These are phyloP conservation scores for Shiraia sp. DNA, from an alignment of 2,329 filamentous ascomycete genomes.

Conservation along the genomic window DNA sequence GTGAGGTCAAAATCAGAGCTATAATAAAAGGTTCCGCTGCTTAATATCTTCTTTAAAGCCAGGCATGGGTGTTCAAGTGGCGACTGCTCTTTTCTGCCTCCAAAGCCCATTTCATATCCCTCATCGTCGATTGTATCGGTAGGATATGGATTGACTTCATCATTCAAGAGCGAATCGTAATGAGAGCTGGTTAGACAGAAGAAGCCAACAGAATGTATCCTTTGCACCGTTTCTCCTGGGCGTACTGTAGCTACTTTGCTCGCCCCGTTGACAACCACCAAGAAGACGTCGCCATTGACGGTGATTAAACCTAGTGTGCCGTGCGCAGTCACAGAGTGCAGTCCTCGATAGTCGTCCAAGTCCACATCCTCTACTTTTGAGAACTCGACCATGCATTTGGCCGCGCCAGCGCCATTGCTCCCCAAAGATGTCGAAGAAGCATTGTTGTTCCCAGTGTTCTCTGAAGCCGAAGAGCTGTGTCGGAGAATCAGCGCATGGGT, in stretches of 20 bases:
- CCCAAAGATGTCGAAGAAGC: constrained; percentile 59
- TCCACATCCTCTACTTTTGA: constrained; percentile 65
- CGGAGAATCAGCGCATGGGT: constrained; percentile 83
- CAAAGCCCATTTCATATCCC: constrained; percentile 55
- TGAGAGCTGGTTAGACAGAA: constrained; percentile 85
- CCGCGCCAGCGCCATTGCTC: constrained; percentile 44
- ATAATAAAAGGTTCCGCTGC: constrained; percentile 96
- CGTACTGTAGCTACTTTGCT: constrained; percentile 78
- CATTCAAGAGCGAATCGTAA: constrained; percentile 75
- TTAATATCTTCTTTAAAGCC: constrained; percentile 86
- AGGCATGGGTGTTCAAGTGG: constrained; percentile 84
- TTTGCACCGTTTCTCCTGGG: constrained; percentile 86
- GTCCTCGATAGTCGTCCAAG: constrained; percentile 73
- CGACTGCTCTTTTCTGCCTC: constrained; percentile 67
- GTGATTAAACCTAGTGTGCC: constrained; percentile 89
- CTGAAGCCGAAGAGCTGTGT: constrained; percentile 69
- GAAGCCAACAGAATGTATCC: constrained; percentile 86
- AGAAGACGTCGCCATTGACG: constrained; percentile 80
- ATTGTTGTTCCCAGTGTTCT: constrained; percentile 55
- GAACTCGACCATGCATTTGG: constrained; percentile 88
- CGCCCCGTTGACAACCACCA: constrained; percentile 84
- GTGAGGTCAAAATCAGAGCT: constrained; percentile 98
- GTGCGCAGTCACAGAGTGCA: constrained; percentile 74
- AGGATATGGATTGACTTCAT: constrained; percentile 60
- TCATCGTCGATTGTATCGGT: constrained; percentile 59